Conservation (phyloP, 2,329 filamentous ascomycete species). For the Bipolaris cookei region DNA sequence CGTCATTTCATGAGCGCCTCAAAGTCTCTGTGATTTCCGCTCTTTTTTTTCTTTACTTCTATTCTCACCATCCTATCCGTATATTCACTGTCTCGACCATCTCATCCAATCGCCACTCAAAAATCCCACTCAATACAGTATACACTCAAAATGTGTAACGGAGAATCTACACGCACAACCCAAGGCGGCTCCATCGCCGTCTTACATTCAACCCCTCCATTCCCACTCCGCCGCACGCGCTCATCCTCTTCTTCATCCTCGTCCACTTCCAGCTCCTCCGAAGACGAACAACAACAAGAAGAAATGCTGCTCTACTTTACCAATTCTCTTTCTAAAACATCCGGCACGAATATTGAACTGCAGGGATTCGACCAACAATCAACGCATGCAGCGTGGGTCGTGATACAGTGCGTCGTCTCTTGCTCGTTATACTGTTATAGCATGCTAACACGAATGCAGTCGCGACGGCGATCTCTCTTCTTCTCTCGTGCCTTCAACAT, state of each 20-base stretch:
- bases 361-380: slow-evolving; percentile 27
- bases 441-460: slow-evolving; percentile 8
- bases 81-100: background rate
- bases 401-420: slow-evolving; percentile 38
- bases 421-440: background rate
- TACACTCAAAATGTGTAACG: slow-evolving; percentile 37
- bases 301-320: slow-evolving; percentile 40
- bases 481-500: background rate
- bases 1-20: too few relatives aligned
- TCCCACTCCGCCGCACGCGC: background rate
- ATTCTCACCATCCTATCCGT: too few relatives aligned
- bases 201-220: slow-evolving; percentile 28
- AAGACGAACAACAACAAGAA: slow-evolving; percentile 13
- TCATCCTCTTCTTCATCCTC: background rate
- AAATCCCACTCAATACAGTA: too few relatives aligned
- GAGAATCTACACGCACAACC: slow-evolving; percentile 34
- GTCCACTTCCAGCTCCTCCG: background rate
- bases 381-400: slow-evolving; percentile 23
- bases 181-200: slow-evolving; percentile 49
- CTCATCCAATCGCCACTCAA: too few relatives aligned
- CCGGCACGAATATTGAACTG: slow-evolving; percentile 38
- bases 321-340: slow-evolving; percentile 26
- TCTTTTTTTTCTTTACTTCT: too few relatives aligned
- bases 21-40: background rate
- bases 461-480: slow-evolving; percentile 42